These are phyloP conservation scores for Penicillium nucicola DNA, from an alignment of 495 filamentous ascomycete species.

Conservation along the genomic window DNA sequence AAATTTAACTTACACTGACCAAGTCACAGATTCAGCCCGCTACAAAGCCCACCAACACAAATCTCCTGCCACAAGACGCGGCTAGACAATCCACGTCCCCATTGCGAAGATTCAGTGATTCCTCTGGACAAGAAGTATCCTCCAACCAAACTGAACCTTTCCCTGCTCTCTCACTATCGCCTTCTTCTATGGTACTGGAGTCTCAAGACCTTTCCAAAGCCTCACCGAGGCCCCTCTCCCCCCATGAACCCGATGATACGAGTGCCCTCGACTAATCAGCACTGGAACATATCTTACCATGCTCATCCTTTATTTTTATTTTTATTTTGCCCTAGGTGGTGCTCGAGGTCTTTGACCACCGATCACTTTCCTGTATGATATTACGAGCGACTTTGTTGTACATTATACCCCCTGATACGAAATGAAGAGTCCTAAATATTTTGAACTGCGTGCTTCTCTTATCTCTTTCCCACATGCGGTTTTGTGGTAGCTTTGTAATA, in stretches of 20 bases:
- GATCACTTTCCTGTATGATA: slow-evolving; percentile 7
- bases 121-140: slow-evolving; percentile 15
- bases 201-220: slow-evolving; percentile 3
- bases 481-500: no score
- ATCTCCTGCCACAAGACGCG: slow-evolving; percentile 8
- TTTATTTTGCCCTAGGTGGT: neutral
- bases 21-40: slow-evolving; percentile 3
- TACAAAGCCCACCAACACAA: slow-evolving; percentile 3
- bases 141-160: slow-evolving; percentile 36
- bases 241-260: slow-evolving; percentile 1
- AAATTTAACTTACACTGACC: slow-evolving; percentile 2
- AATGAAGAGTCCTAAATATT: neutral
- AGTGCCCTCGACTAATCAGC: neutral
- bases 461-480: no score
- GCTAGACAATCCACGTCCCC: neutral
- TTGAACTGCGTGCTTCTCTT: no score
- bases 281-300: neutral
- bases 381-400: slow-evolving; percentile 2
- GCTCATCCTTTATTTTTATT: neutral
- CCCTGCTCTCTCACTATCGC: slow-evolving; percentile 26
- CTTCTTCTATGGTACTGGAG: neutral
- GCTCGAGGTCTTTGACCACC: neutral
- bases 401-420: slow-evolving; percentile 3
- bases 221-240: slow-evolving; percentile 8
- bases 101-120: slow-evolving; percentile 9